A percentile compares a stretch with the other conserved stretches of the same genome.
Conservation (phyloP, 2,329 filamentous ascomycete genomes). For the Xylariaceae sp. region DNA sequence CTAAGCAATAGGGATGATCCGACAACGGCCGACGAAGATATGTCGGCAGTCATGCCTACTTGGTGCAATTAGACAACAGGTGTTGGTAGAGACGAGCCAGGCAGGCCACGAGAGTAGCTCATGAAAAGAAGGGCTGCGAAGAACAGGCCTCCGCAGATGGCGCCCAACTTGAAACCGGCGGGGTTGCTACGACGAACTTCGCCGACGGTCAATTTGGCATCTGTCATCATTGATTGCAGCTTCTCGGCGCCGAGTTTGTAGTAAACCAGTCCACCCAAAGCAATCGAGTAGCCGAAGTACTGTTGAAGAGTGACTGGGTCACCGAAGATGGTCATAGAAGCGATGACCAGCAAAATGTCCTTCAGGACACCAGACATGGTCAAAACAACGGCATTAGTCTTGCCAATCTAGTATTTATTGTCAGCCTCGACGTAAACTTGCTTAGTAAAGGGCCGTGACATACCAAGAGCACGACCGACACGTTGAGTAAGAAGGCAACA, state of each 20-base stretch:
- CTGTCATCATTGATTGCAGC: slow-evolving; percentile 23
- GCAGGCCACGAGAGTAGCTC: slow-evolving; percentile 17
- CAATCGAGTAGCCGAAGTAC: slow-evolving; percentile 67
- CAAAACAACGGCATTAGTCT: slow-evolving; percentile 69
- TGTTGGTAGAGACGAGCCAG: slow-evolving; percentile 13
- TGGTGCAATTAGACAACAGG: slow-evolving; percentile 8
- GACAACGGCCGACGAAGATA: no score
- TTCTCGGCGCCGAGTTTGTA: slow-evolving; percentile 28
- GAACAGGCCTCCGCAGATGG: slow-evolving; percentile 18
- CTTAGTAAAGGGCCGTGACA: slow-evolving; percentile 30
- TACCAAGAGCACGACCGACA: slow-evolving; percentile 81
- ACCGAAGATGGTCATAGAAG: slow-evolving; percentile 64
- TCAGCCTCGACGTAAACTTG: background rate
- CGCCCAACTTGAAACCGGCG: slow-evolving; percentile 18
- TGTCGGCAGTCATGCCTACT: no score
- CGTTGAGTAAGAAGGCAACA: slow-evolving; percentile 76
- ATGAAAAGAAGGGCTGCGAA: slow-evolving; percentile 16
- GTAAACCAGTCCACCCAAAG: slow-evolving; percentile 34
- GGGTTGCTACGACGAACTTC: slow-evolving; percentile 22
- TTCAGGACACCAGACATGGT: slow-evolving; percentile 70
- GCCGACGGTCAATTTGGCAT: slow-evolving; percentile 16
- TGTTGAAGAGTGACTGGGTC: slow-evolving; percentile 62
- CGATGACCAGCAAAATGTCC: slow-evolving; percentile 66
- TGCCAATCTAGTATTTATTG: slow-evolving; percentile 49
- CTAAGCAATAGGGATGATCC: slow-evolving; percentile 11